Evolutionary conservation across 2,329 filamentous ascomycete species (phyloP).

Genomic region (Mycosphaerella arachidis): DNA sequence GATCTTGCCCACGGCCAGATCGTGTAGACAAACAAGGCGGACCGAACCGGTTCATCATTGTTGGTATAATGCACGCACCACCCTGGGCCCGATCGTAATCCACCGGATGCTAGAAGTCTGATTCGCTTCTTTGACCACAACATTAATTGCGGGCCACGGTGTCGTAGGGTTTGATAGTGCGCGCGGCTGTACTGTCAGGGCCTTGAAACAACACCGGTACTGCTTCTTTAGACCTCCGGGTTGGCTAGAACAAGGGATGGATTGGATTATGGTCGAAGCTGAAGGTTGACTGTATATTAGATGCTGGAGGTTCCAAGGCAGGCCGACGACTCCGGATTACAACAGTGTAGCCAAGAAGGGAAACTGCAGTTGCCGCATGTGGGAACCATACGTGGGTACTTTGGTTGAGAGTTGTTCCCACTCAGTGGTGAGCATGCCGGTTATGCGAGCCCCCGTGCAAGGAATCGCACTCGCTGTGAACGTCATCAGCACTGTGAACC

Average conservation of each 20-base stretch:
- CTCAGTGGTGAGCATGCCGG: background rate
- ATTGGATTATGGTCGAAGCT: too few species aligned
- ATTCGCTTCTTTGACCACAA: too few species aligned
- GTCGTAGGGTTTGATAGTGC: too few species aligned
- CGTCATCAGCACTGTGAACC: slow-evolving; percentile 1
- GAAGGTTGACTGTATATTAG: background rate
- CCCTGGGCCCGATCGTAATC: too few species aligned
- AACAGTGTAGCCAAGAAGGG: slow-evolving; percentile 6
- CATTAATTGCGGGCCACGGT: too few species aligned
- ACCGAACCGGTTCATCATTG: slow-evolving; percentile 16
- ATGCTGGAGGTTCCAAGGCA: slow-evolving; percentile 7
- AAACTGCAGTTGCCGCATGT: slow-evolving; percentile 18
- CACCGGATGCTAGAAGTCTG: too few species aligned
- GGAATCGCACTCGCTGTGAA: slow-evolving; percentile 1
- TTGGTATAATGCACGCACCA: slow-evolving; percentile 2
- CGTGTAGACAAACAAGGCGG: slow-evolving; percentile 12
- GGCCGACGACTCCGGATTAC: slow-evolving; percentile 13
- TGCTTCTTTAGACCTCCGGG: too few species aligned
- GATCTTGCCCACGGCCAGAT: slow-evolving; percentile 17
- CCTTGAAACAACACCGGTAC: too few species aligned
- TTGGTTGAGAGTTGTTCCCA: slow-evolving; percentile 2
- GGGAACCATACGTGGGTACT: slow-evolving; percentile 3
- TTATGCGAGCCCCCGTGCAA: background rate
- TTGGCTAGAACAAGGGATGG: too few species aligned
- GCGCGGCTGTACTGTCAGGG: too few species aligned